A percentile compares a stretch with the other conserved stretches of the same genome.
phyloP scores from a whole-genome alignment of 371 early-diverging fungal genomes.

The Rhizomucor miehei region DNA sequence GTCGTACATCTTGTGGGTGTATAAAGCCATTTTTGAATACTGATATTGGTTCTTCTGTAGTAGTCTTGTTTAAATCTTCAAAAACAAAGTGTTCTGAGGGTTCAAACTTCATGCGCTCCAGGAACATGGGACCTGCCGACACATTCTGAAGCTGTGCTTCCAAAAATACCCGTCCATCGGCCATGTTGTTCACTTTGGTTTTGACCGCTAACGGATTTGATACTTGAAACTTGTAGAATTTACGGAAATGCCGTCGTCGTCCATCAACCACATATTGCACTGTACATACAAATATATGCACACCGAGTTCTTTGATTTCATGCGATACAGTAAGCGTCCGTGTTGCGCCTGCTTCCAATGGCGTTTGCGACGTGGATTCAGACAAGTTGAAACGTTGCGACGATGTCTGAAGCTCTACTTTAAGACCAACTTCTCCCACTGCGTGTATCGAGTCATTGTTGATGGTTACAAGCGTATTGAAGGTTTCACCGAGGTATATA shows the following conservation, averaged over 20 bases:
- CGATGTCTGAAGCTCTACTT: constrained; percentile 87
- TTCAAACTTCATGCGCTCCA: constrained; percentile 89
- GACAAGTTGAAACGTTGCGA: constrained; percentile 72
- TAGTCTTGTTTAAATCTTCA: constrained; percentile 61
- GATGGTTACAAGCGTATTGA: constrained; percentile 76
- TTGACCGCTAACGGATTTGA: constrained; percentile 94
- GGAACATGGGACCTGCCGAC: constrained; percentile 73
- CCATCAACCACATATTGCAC: constrained; percentile 74
- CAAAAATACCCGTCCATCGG: constrained; percentile 77
- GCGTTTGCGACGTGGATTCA: constrained; percentile 54
- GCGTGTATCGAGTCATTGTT: constrained; percentile 75
- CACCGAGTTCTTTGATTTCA: constrained; percentile 94
- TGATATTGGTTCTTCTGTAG: constrained; percentile 4
- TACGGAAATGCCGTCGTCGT: constrained; percentile 74
- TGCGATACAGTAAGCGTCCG: constrained; percentile 76
- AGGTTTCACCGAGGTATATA: constrained; percentile 94
- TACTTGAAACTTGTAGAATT: constrained; percentile 94
- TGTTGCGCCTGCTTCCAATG: constrained; percentile 55
- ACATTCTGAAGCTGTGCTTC: constrained; percentile 95
- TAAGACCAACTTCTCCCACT: constrained; percentile 72
- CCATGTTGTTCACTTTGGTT: constrained; percentile 84
- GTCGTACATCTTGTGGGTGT: constrained; percentile 79
- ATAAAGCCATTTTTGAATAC: constrained; percentile 67
- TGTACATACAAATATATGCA: constrained; percentile 88
- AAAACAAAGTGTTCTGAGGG: constrained; percentile 68